Base-by-base conservation (phyloP, 2,329 filamentous ascomycete genomes). In the Xylariaceae sp. region DNA sequence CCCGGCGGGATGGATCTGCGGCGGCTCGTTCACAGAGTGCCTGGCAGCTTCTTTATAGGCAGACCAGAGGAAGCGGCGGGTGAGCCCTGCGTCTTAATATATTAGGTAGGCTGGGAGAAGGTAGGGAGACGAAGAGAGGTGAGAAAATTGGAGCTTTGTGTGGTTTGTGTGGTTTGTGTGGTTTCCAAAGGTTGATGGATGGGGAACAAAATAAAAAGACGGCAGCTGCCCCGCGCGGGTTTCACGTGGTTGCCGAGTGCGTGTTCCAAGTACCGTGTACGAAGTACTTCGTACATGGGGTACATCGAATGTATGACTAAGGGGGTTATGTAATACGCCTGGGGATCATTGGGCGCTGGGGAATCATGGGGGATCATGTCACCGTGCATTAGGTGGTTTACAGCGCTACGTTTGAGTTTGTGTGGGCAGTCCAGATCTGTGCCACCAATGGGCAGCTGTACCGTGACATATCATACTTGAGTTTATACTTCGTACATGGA, bases 111-210 rank as follows among this genome's bases (percentile, higher is more conserved):
- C 7, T 18, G 22, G 30, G 9, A 46, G 48, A 15, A 46, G 48
- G 16, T 21, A 49, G 30, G 44, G 43, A 19, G 40, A 49, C 51
- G 51, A 26, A 29, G 39, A 56, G 56, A 54, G 54, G 54, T 53
- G 57, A 53, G 54, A 59, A 59, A 57, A 58, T 39, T 58, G 57
- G 57, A 52, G 57, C 54, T 54, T 43, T 50, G 51, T n/a, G n/a
- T n/a, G n/a, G n/a, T n/a, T n/a, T n/a, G n/a, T n/a, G n/a, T n/a
- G n/a, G n/a, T n/a, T n/a, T n/a, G n/a, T n/a, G n/a, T 53, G 46
- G 45, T 57, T 48, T 47, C 30, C 21, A 19, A 21, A 5, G 15
- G 39, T 42, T n/a, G 26, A 37, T 30, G 41, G 36, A 53, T 47
- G 49, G 54, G 42, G 47, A 36, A 43, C 30, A 44, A n/a, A 21